Conservation (phyloP, 345 rosid genomes). For the Angophora floribunda region DNA sequence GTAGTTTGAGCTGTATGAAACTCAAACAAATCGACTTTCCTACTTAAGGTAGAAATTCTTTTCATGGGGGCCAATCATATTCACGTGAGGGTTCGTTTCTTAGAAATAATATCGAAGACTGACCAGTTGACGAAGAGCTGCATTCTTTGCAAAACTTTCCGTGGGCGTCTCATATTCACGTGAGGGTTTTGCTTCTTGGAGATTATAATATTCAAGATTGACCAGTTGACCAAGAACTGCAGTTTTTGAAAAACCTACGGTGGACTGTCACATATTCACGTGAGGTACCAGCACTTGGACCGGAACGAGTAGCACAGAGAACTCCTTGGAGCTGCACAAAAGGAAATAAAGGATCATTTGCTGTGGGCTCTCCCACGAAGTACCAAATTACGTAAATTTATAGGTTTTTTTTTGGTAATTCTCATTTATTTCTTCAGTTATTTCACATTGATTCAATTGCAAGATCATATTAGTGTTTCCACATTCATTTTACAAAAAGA, state of each 20-base stretch:
- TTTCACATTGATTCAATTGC: neutral
- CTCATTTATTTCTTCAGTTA: too few species aligned
- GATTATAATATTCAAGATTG: too few species aligned
- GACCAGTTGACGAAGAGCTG: neutral
- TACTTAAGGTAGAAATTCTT: neutral
- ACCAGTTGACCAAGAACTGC: too few species aligned
- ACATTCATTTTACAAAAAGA: neutral
- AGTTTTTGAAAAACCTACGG: too few species aligned
- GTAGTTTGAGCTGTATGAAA: neutral
- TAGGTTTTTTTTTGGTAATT: too few species aligned
- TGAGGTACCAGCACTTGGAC: neutral
- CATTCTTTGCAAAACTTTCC: neutral
- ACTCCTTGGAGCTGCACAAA: neutral
- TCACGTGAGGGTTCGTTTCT: neutral
- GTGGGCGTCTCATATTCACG: neutral
- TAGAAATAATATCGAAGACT: neutral
- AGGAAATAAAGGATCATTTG: neutral
- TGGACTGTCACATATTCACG: neutral
- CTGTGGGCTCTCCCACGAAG: neutral
- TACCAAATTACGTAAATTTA: too few species aligned
- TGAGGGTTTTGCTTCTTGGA: too few species aligned
- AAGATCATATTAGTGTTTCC: neutral
- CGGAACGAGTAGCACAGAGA: neutral
- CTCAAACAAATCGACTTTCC: neutral
- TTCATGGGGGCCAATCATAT: neutral